These are phyloP conservation scores for Aspergillus awamori DNA, from an alignment of 2,329 filamentous ascomycete genomes.

Conservation along the genomic window DNA sequence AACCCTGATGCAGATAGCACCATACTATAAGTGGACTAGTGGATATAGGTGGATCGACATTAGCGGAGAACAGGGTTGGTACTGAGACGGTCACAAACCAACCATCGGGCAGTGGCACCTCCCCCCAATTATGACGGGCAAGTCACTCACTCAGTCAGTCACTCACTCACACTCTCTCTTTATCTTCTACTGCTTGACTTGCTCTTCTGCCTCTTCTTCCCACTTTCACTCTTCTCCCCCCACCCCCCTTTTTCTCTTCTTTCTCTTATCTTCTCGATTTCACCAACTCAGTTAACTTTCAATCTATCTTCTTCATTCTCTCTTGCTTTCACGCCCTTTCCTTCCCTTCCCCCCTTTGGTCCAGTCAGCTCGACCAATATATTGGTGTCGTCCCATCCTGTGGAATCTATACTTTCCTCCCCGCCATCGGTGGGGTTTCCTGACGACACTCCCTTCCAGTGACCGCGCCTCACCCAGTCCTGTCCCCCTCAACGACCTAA, in stretches of 20 bases:
- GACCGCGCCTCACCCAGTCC: slow-evolving; percentile 14
- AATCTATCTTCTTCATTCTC: no score
- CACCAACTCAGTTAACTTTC: no score
- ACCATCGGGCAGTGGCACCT: not conserved
- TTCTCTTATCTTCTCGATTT: not conserved
- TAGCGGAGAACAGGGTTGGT: slow-evolving; percentile 5
- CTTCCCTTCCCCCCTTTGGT: not conserved
- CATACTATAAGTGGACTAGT: not conserved
- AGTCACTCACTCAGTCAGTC: not conserved
- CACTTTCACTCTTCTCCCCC: not conserved
- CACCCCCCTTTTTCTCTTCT: not conserved
- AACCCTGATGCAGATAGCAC: not conserved
- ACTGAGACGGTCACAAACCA: slow-evolving; percentile 1
- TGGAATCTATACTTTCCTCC: slow-evolving; percentile 9
- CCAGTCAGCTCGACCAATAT: not conserved
- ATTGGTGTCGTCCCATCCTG: not conserved
- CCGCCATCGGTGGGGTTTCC: slow-evolving; percentile 21
- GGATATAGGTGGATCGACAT: not conserved
- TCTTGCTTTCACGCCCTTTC: not conserved
- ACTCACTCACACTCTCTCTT: not conserved
- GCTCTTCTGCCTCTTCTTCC: not conserved
- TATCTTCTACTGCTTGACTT: not conserved
- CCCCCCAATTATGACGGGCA: not conserved
- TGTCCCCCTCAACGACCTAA: slow-evolving; percentile 1
- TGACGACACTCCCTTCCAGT: slow-evolving; percentile 20